phyloP scores from a whole-genome alignment of 208 protist species.

The Trichomonas tenax region DNA sequence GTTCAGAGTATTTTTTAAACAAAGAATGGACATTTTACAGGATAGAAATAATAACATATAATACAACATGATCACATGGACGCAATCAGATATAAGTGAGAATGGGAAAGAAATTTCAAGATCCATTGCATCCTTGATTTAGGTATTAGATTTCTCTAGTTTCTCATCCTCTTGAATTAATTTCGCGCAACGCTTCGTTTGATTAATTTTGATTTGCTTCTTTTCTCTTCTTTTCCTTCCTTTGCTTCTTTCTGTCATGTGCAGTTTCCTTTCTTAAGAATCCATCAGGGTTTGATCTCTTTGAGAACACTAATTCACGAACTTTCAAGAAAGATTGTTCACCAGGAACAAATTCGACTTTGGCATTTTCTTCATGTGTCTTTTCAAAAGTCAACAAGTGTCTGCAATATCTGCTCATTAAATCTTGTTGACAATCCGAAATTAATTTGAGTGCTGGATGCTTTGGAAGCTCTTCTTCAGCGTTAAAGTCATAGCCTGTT shows the following conservation, averaged over 20 bases:
- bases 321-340: neutral
- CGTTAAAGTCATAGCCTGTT: neutral
- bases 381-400: neutral
- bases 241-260: neutral
- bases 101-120: no score
- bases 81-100: no score
- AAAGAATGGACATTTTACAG: no score
- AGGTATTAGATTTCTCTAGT: no score
- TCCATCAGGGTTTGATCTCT: neutral
- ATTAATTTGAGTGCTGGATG: neutral
- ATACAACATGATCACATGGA: no score
- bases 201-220: no score
- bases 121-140: no score
- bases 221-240: neutral
- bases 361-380: neutral
- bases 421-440: neutral
- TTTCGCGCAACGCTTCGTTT: no score
- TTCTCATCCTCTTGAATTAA: no score
- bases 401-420: neutral
- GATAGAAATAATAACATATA: no score
- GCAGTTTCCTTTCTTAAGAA: neutral
- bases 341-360: neutral
- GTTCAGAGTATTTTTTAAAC: no score
- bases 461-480: neutral
- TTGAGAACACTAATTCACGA: neutral